Base-by-base conservation (phyloP, 495 filamentous ascomycete species). In the Neurospora africana region DNA sequence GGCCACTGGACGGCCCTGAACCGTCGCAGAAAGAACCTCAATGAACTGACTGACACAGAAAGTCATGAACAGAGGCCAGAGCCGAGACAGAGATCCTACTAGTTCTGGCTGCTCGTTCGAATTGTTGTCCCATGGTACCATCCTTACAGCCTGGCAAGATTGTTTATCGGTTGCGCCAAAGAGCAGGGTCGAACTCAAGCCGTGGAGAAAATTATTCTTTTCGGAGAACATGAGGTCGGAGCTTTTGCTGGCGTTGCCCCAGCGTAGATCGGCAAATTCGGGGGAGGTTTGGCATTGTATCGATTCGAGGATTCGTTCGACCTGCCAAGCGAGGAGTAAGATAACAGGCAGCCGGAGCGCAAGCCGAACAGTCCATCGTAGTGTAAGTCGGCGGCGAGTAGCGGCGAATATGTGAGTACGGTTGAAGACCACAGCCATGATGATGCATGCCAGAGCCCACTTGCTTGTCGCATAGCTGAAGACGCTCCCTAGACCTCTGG, bases 341-440 rank as follows among this genome's bases (percentile, higher is more conserved):
- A 97, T 91, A 0, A 94, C 93, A 9, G 89, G 77, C 27, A 93
- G 82, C 44, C 95, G 92, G 15, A 98, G 81, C 0, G 87, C 79
- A 6, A 97, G 81, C 5, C 95, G 90, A 44, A 92, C 80, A 39
- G 87, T 85, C 89, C 91, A 93, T 40, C 85, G 84, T 0, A 98
- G 83, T 8, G 83, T 85, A 6, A 97, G 84, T 37, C 91, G 90
- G 41, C 93, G 86, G 47, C 95, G 86, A 7, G 93, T 92, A 0
- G 94, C 95, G 41, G 95, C 94, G 80, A 96, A 99, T 70, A 98
- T 93, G 44, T 93, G 90, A 15, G 95, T 94, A 53, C 95, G 89
- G 82, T 99, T 98, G 38, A 98, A 84, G 73, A 99, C 81, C 71
- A 99, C 86, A 68, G 93, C 92, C 82, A 93, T 91, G 47, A 90